Percentiles rank a stretch among this genome's conserved stretches.
These are phyloP conservation scores for Trichocomaceae sp. DNA, from an alignment of 2,329 filamentous ascomycete genomes.

Conservation along the genomic window DNA sequence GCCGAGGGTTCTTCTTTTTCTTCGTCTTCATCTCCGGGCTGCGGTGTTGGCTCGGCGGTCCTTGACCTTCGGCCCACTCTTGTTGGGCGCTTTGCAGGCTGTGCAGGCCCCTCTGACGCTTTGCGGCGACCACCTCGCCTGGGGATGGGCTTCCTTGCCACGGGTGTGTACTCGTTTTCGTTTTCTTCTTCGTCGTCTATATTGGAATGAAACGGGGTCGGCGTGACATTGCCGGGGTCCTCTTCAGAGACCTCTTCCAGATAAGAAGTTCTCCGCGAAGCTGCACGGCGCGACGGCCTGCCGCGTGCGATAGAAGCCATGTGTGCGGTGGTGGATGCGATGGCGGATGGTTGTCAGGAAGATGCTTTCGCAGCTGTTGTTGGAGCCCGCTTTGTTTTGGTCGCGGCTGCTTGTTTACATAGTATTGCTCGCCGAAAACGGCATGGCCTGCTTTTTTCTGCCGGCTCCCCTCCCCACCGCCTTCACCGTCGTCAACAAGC, in stretches of 20 bases:
- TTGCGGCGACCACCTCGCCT: constrained; percentile 53
- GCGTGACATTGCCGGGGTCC: constrained; percentile 45
- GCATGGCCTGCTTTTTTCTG: constrained; percentile 29
- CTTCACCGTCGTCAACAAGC: constrained; percentile 11
- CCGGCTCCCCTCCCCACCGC: constrained; percentile 22
- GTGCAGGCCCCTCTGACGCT: constrained; percentile 45
- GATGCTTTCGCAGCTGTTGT: constrained; percentile 13
- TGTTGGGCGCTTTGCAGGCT: constrained; percentile 9
- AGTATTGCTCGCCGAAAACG: constrained; percentile 29
- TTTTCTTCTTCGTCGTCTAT: constrained; percentile 58
- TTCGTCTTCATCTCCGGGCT: too few species aligned
- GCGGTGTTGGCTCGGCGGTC: constrained; percentile 5
- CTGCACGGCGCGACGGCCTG: constrained; percentile 54
- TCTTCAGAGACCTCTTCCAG: constrained; percentile 73
- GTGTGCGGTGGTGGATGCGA: constrained; percentile 15
- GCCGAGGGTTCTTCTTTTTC: constrained; percentile 53
- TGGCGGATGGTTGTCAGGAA: constrained; percentile 21
- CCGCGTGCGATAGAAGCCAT: constrained; percentile 39
- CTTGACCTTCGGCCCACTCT: constrained; percentile 7
- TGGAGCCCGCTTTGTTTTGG: constrained; percentile 17
- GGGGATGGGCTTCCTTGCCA: constrained; percentile 53
- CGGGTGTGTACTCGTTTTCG: constrained; percentile 63
- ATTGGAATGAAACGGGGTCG: constrained; percentile 36
- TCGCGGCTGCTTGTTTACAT: constrained; percentile 36
- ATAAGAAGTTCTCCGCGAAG: constrained; percentile 63